Evolutionary conservation across 805 yeast genomes (phyloP).

Genomic region (Phaffomyces thermotolerans): DNA sequence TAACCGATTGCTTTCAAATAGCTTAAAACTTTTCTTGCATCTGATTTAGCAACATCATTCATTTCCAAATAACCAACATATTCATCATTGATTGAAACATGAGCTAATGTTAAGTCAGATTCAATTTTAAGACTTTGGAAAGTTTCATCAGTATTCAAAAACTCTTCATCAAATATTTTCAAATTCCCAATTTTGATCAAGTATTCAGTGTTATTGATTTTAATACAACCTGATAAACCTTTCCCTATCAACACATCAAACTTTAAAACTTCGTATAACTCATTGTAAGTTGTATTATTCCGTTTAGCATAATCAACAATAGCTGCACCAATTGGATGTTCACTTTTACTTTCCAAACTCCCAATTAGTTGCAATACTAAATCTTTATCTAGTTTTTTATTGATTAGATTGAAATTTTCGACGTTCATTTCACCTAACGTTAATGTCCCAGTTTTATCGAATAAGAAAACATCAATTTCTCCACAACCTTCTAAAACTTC

Average conservation of each 20-base stretch:
- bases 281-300: constrained; percentile 1
- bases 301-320: constrained; percentile 36
- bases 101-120: constrained; percentile 40
- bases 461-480: constrained; percentile 57
- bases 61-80: constrained; percentile 63
- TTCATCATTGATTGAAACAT: constrained; percentile 49
- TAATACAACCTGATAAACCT: constrained; percentile 27
- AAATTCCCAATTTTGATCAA: constrained; percentile 49
- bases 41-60: constrained; percentile 59
- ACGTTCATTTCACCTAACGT: constrained; percentile 77
- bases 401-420: constrained; percentile 14
- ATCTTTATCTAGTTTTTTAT: constrained; percentile 6
- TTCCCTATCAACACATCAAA: constrained; percentile 31
- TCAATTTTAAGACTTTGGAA: constrained; percentile 16
- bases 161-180: constrained; percentile 12
- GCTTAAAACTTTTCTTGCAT: constrained; percentile 53
- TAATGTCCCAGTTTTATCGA: constrained; percentile 95
- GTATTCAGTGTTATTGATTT: constrained; percentile 17
- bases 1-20: constrained; percentile 46
- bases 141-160: constrained; percentile 9
- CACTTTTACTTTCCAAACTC: constrained; percentile 59
- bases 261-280: constrained; percentile 10
- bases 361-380: constrained; percentile 46
- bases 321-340: constrained; percentile 85
- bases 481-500: constrained; percentile 73